Base-by-base conservation (phyloP, 352 stramenopile genomes). In the Phytophthora pseudosyringae region DNA sequence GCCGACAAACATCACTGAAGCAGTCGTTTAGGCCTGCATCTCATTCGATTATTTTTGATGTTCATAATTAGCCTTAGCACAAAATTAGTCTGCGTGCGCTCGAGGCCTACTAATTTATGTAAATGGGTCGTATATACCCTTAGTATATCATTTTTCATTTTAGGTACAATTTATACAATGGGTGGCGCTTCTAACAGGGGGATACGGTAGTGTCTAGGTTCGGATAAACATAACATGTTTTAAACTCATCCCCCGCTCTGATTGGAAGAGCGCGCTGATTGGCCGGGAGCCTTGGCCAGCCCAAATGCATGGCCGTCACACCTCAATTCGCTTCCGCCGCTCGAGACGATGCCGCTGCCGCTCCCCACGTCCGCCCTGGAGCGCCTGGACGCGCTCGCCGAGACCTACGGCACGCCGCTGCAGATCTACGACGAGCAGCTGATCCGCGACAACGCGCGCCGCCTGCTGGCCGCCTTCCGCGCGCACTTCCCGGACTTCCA, bases 341-440 rank as follows among this genome's bases (percentile, higher is more conserved):
- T 47, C 9, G 7, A 45, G 41, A 61, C 41, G 8, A 90, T 90
- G 81, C 81, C 81, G 67, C 57, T 90, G 38, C 76, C 80, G 31
- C 73, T 89, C 28, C 80, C 69, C 13, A 61, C 67, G 9, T 67
- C 65, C 59, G 68, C 78, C 6, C 51, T 80, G 45, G 41, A 81
- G 60, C 67, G 73, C 33, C 81, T 97, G 28, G 84, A 93, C 64
- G 49, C 77, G 56, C 82, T 97, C 13, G 79, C 78, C 38, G 77
- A 74, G 28, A 88, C 74, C 21, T 95, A 93, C 61, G 89, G 81
- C 64, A 97, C 89, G 25, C 89, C 89, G 43, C 78, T 95, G 70
- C 89, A 97, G 81, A 59, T 97, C 54, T 97, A 97, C 71, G 86
- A 95, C 64, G 89, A 94, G 64, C 74, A 88, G 61, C 60, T 87